Evolutionary conservation across 768 basidiomycete species (phyloP), one percentile per base, ranked within the genome.

Genomic region (Amanita jacksonii): DNA sequence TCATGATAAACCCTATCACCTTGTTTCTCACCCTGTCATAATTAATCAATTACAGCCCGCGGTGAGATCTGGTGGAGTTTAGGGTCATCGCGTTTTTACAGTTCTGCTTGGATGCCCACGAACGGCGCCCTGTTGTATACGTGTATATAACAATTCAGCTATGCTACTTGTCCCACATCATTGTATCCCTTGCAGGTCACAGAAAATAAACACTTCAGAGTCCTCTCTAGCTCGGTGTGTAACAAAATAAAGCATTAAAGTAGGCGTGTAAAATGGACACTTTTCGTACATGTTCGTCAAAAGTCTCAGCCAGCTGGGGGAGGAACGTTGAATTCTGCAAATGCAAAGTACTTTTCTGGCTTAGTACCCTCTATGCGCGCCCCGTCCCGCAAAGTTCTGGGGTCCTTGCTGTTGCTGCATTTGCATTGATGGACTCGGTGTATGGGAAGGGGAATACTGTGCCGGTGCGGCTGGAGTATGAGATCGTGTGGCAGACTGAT

Each of bases 301-400:
- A 30, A 16, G 18, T 24, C 24, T 10, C 12, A 25, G 25, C n/a
- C 38, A 38, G 25, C 16, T 7, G 38, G 27, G 8, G 25, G 12
- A 19, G 28, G 16, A 19, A 20, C 5, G 28, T 12, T 12, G 16
- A 5, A 7, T 10, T 13, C 13, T 4, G 18, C n/a, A 36, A n/a
- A 19, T 15, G 4, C 18, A 9, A n/a, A 18, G 18, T 13, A 12
- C 3, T 19, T 12, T 25, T n/a, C 27, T 33, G 18, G 15, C 18
- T 20, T 30, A 52, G 49, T 48, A 55, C 27, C 52, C 56, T 53
- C 62, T 54, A 55, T 54, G 54, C 16, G 59, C 52, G 32, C 63
- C 65, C 31, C 62, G 61, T 41, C 65, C 64, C 23, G 63, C 64
- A 57, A 62, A 53, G 49, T 64, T 60, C 18, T 41, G 49, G n/a